A percentile compares a stretch with the other conserved stretches of the same genome.
phyloP scores from a whole-genome alignment of 2,329 filamentous ascomycete genomes.

The Alternaria ventricosa region DNA sequence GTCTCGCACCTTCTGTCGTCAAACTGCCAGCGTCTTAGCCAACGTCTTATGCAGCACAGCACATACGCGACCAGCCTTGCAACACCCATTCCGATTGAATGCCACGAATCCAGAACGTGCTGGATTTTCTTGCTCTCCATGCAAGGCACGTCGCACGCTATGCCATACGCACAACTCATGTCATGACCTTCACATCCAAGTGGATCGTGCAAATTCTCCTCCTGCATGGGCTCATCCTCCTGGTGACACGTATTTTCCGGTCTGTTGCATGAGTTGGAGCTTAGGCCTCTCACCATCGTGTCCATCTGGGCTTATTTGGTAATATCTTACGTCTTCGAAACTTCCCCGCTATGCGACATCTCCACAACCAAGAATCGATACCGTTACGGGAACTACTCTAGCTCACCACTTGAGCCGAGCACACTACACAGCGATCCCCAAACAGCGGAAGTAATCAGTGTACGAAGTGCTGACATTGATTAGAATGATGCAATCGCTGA shows the following conservation, averaged over 20 bases:
- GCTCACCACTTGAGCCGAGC: slow-evolving; percentile 31
- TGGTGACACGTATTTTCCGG: slow-evolving; percentile 26
- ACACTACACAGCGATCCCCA: slow-evolving; percentile 8
- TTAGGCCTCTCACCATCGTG: slow-evolving; percentile 26
- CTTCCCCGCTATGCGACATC: slow-evolving; percentile 44
- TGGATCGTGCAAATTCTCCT: slow-evolving; percentile 32
- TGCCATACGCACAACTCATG: slow-evolving; percentile 1
- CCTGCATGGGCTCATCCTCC: slow-evolving; percentile 14
- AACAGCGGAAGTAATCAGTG: not conserved
- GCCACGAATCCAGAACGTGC: not conserved
- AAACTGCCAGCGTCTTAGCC: slow-evolving; percentile 1
- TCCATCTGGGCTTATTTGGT: slow-evolving; percentile 28
- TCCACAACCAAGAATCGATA: slow-evolving; percentile 26
- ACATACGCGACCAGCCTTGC: not conserved
- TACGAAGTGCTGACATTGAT: not conserved
- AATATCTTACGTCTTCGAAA: slow-evolving; percentile 48
- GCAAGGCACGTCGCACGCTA: not conserved
- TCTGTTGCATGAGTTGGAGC: slow-evolving; percentile 27
- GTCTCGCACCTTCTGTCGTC: slow-evolving; percentile 34
- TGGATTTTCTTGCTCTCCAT: not conserved
- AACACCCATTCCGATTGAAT: not conserved
- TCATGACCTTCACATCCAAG: slow-evolving; percentile 10
- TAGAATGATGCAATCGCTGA: not conserved
- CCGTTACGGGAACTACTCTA: slow-evolving; percentile 42
- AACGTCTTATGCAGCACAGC: not conserved